Conservation (phyloP, 169 alveolate genomes). For the Eimeria maxima region DNA sequence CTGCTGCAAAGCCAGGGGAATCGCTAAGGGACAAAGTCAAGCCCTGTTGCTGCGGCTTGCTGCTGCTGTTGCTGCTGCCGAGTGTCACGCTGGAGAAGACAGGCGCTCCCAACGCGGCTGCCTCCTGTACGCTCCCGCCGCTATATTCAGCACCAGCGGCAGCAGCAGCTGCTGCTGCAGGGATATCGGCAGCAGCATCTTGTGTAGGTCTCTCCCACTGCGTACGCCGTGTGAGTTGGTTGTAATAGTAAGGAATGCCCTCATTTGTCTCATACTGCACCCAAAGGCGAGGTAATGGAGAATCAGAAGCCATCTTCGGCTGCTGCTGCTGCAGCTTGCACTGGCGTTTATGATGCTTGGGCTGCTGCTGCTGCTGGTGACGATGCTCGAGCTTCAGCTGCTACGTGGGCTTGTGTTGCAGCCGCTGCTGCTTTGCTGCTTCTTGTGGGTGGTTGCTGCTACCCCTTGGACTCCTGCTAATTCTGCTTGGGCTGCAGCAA, state of each 20-base stretch:
- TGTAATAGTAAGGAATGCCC: slow-evolving; percentile 12
- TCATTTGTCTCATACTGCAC: not conserved
- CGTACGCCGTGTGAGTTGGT: not conserved
- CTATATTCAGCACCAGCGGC: not conserved
- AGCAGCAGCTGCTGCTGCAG: no score
- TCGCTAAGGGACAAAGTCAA: slow-evolving; percentile 5
- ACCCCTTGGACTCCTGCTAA: no score
- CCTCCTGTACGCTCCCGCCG: not conserved
- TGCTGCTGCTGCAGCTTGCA: slow-evolving; percentile 45
- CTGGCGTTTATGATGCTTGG: not conserved
- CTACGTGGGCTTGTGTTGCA: no score
- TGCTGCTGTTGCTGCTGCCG: slow-evolving; percentile 2
- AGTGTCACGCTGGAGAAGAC: slow-evolving; percentile 35
- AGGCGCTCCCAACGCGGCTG: not conserved
- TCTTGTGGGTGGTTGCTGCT: no score
- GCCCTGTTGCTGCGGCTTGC: no score
- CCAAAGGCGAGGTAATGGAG: slow-evolving; percentile 32
- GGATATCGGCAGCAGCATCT: slow-evolving; percentile 5
- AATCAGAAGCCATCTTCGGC: not conserved
- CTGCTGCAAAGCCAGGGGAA: slow-evolving; percentile 19
- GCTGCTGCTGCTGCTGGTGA: not conserved
- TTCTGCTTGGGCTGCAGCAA: no score
- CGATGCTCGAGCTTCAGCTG: no score
- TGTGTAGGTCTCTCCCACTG: slow-evolving; percentile 52
- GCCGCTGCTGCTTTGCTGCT: no score